Percentiles rank a stretch among this genome's conserved stretches.
phyloP scores from a whole-genome alignment of 805 yeast species.

The Saccharomycopsis microspora region DNA sequence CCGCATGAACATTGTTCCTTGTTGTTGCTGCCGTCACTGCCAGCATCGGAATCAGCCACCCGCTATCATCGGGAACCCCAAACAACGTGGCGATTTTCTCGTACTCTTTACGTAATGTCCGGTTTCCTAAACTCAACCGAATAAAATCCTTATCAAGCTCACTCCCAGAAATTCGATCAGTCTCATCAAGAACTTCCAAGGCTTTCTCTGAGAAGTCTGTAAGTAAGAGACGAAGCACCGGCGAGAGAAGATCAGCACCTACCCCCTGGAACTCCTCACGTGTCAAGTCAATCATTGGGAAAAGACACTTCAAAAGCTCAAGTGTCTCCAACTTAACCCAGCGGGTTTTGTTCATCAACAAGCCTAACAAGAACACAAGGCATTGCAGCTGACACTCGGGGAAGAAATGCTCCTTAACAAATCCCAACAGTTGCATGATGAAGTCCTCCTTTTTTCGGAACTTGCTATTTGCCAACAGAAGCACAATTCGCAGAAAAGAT shows the following conservation, averaged over 20 bases:
- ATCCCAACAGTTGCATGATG: constrained; percentile 63
- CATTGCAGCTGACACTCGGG: constrained; percentile 66
- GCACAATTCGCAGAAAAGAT: constrained; percentile 57
- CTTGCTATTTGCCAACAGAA: constrained; percentile 63
- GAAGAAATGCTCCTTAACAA: constrained; percentile 58
- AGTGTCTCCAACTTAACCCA: constrained; percentile 81
- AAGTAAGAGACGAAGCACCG: constrained; percentile 60
- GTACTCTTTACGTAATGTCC: constrained; percentile 65
- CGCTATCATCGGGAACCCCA: constrained; percentile 84
- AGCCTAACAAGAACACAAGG: constrained; percentile 64
- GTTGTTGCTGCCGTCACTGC: constrained; percentile 81
- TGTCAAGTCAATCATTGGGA: constrained; percentile 69
- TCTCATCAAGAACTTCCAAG: constrained; percentile 78
- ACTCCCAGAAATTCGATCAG: constrained; percentile 77
- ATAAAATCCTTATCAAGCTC: constrained; percentile 85
- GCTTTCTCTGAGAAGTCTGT: constrained; percentile 88
- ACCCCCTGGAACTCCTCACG: constrained; percentile 74
- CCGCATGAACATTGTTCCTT: constrained; percentile 90
- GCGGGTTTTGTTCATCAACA: constrained; percentile 59
- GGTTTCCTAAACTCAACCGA: constrained; percentile 82
- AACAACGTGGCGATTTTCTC: constrained; percentile 82
- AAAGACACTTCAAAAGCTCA: constrained; percentile 58
- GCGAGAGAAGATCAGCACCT: constrained; percentile 92
- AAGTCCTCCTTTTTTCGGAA: constrained; percentile 91
- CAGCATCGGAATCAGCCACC: constrained; percentile 98